phyloP scores from a whole-genome alignment of 345 rosid species.

The Linum lewisii region DNA sequence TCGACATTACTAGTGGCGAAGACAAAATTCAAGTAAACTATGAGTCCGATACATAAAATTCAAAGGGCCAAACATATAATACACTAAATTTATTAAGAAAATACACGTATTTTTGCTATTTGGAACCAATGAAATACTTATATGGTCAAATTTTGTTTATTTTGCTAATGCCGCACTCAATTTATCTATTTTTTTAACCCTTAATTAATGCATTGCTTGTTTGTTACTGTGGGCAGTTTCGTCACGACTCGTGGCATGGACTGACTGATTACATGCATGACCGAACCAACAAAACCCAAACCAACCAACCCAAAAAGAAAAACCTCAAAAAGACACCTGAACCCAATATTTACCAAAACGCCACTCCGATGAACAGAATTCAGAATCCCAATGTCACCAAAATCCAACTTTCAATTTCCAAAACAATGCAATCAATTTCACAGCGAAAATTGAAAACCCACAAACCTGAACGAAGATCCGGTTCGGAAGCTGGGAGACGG shows the following conservation, averaged over 20 bases:
- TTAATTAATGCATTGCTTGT: neutral
- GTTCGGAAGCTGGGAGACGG: slow-evolving; percentile 4
- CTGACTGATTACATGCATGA: neutral
- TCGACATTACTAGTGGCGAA: too few species aligned
- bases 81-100: too few species aligned
- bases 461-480: slow-evolving; percentile 1
- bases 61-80: too few species aligned
- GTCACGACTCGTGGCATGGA: neutral
- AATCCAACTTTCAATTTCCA: neutral
- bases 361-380: neutral
- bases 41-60: too few species aligned
- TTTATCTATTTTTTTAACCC: neutral
- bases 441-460: neutral
- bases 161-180: too few species aligned
- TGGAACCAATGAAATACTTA: too few species aligned
- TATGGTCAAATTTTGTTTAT: too few species aligned
- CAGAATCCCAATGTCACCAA: neutral
- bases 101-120: too few species aligned
- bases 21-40: too few species aligned
- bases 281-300: neutral
- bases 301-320: neutral
- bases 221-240: neutral
- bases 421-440: neutral
- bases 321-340: neutral
- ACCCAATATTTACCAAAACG: neutral